Percentiles rank a stretch among this genome's conserved stretches.
Conservation (phyloP, 2,329 filamentous ascomycete genomes). For the Pseudomassariella vexata region DNA sequence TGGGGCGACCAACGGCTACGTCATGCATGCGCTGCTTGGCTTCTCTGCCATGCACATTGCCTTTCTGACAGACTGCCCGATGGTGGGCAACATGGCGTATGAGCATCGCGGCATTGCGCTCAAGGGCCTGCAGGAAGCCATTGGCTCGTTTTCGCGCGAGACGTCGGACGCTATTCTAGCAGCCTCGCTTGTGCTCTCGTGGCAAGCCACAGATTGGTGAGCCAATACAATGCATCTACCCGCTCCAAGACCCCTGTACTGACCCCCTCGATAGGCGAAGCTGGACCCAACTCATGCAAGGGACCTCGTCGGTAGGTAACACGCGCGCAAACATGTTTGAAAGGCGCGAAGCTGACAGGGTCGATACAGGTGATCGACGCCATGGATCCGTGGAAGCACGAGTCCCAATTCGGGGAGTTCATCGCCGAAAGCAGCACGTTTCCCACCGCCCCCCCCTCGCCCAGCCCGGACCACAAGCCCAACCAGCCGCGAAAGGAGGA, state of each 20-base stretch:
- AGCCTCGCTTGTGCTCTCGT: conserved; percentile 85
- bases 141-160: conserved; percentile 74
- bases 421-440: conserved; percentile 75
- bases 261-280: conserved; percentile 59
- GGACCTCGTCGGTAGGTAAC: conserved; percentile 74
- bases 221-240: conserved; percentile 33
- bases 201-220: conserved; percentile 96
- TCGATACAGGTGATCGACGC: conserved; percentile 68
- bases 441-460: conserved; percentile 59
- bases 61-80: conserved; percentile 78
- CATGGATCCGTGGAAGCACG: conserved; percentile 88
- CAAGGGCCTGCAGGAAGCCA: conserved; percentile 82
- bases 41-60: conserved; percentile 94
- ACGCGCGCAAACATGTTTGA: background rate
- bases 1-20: conserved; percentile 75
- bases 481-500: conserved; percentile 64
- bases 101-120: conserved; percentile 83
- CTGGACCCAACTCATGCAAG: conserved; percentile 90
- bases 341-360: conserved; percentile 17
- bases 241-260: conserved; percentile 26
- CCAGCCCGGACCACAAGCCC: conserved; percentile 54
- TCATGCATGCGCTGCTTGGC: conserved; percentile 88
- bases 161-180: conserved; percentile 90
- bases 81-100: conserved; percentile 83
- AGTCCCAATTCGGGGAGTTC: conserved; percentile 79